Evolutionary conservation across 805 yeast species (phyloP), one percentile per base, ranked within the genome.

Genomic region (Candida michaelii): DNA sequence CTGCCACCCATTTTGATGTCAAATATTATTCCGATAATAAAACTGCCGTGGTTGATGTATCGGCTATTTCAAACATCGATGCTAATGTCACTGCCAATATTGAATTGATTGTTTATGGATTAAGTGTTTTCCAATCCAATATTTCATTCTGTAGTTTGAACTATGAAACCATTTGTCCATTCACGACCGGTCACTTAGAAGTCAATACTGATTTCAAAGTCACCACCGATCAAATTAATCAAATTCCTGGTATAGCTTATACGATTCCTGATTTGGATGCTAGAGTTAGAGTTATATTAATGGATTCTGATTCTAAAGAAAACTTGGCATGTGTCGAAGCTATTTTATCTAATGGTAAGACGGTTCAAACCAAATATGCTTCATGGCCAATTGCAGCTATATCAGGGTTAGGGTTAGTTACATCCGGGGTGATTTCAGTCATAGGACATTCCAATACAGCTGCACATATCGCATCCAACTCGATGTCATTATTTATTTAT

Each of bases 361-460:
- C 98, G 1, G 99, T 93, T 19, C 95, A 89, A 64, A 88, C 96
- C 18, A 81, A 80, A 54, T 89, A 84, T 52, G 96, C 93, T 3
- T 78, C 95, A 4, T 91, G 99, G 99, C 96, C 96, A 8, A 85
- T 93, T 52, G 98, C 97, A 3, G 90, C 89, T 16, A 77, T 93
- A 32, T 80, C 97, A 3, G 95, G 96, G 37, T 61, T 88, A 34
- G 98, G 98, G 46, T 77, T 93, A 37, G 61, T 89, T 35, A 84
- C 95, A 3, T 86, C 97, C 1, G 96, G 96, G 17, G 76, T 89
- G 43, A 81, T 89, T 27, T 87, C 96, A 0, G 81, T 89, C 30
- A 74, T 85, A 50, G 97, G 98, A 9, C 93, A 90, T 60, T 82
- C 93, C 14, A 80, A 83, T 47, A 91, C 97, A 1, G 96, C 99